Evolutionary conservation across 176 grass and related monocot genomes (phyloP).

Genomic region (Ampelocalamus luodianensis): DNA sequence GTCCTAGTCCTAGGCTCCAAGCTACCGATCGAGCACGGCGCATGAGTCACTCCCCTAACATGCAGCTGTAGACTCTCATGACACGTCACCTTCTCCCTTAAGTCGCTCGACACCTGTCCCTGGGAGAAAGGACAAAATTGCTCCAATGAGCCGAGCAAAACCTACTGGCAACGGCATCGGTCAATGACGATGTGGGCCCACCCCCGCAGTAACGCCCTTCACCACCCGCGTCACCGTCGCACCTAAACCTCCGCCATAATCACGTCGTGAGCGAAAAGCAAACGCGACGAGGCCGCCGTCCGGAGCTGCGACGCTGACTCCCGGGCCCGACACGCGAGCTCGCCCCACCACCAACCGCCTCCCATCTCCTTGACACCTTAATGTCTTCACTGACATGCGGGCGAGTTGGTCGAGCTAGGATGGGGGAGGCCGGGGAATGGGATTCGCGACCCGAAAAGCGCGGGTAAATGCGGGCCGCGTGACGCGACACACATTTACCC

Average conservation of each 20-base stretch:
- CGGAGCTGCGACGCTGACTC: neutral
- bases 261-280: constrained; percentile 22
- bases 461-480: constrained; percentile 16
- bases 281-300: neutral
- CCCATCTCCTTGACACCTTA: rapidly evolving
- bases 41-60: too few species aligned
- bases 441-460: neutral
- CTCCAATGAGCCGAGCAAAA: neutral
- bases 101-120: neutral
- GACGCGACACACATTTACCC: neutral
- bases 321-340: neutral
- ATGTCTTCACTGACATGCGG: rapidly evolving
- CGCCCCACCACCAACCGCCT: neutral
- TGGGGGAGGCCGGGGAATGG: too few species aligned
- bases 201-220: neutral
- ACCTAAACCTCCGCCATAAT: neutral
- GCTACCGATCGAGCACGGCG: neutral
- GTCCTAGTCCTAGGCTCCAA: too few species aligned
- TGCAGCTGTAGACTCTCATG: constrained; percentile 6
- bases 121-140: neutral
- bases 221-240: constrained; percentile 30
- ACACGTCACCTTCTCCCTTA: neutral
- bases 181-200: neutral
- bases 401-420: rapidly evolving
- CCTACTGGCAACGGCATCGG: neutral